Conservation (phyloP, 2,329 filamentous ascomycete genomes). For the Dothistroma septosporum region DNA sequence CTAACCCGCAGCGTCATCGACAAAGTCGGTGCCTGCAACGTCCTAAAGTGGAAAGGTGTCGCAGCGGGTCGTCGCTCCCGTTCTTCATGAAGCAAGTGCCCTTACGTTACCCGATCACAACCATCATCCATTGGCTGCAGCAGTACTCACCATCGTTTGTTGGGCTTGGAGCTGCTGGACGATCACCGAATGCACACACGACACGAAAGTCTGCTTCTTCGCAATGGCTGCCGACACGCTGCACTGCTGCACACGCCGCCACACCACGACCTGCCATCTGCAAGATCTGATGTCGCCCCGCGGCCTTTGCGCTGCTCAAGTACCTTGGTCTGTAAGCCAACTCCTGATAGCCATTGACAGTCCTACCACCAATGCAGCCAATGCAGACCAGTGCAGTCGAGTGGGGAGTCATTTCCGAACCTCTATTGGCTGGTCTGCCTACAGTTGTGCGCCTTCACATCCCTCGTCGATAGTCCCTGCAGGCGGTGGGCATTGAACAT, state of each 20-base stretch:
- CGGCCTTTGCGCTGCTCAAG: neutral
- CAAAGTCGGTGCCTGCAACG: neutral
- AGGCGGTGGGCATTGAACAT: neutral
- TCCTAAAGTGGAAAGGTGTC: neutral
- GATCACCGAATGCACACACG: neutral
- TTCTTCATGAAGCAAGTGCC: neutral
- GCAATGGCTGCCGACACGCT: neutral
- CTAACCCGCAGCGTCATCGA: neutral
- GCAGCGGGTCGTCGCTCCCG: neutral
- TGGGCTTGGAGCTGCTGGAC: neutral
- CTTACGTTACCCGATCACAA: neutral
- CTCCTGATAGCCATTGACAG: neutral
- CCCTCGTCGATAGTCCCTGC: neutral
- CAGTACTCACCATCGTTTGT: neutral
- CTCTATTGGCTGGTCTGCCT: neutral
- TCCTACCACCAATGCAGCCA: neutral
- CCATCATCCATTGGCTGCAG: neutral
- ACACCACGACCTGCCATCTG: neutral
- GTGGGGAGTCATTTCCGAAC: neutral
- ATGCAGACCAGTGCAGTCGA: neutral
- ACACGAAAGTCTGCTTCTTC: neutral
- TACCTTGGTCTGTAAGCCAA: neutral
- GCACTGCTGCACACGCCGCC: neutral
- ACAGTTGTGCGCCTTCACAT: neutral
- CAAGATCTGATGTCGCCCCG: neutral